Evolutionary conservation across 495 filamentous ascomycete species (phyloP).

Genomic region (Talaromyces adpressus): DNA sequence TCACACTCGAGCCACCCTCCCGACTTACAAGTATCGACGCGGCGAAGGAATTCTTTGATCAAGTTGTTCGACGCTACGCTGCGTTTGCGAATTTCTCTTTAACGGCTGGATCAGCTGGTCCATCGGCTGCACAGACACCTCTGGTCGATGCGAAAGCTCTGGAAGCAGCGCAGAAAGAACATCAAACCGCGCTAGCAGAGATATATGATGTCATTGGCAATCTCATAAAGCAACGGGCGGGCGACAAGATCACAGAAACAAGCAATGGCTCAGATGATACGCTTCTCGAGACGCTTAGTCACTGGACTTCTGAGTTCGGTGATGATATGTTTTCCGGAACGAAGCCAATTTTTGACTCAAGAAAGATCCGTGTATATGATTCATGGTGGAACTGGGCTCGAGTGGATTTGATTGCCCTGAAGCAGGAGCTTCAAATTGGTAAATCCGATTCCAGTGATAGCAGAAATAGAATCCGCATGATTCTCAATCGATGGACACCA

Average conservation of each 20-base stretch:
- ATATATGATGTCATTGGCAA: slow-evolving; percentile 91
- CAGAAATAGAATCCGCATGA: slow-evolving; percentile 9
- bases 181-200: slow-evolving; percentile 84
- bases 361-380: neutral
- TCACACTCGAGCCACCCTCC: slow-evolving; percentile 85
- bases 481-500: slow-evolving; percentile 18
- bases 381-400: neutral
- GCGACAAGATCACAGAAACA: slow-evolving; percentile 81
- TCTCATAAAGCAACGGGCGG: slow-evolving; percentile 90
- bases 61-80: slow-evolving; percentile 83
- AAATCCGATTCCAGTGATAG: neutral
- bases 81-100: slow-evolving; percentile 74
- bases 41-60: slow-evolving; percentile 83
- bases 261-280: slow-evolving; percentile 76
- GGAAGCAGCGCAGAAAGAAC: slow-evolving; percentile 93
- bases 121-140: slow-evolving; percentile 68
- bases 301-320: slow-evolving; percentile 92
- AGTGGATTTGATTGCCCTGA: neutral
- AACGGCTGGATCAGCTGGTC: slow-evolving; percentile 66
- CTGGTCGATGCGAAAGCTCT: slow-evolving; percentile 98
- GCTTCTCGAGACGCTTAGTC: slow-evolving; percentile 83
- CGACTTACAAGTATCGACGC: slow-evolving; percentile 84
- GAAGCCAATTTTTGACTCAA: slow-evolving; percentile 73
- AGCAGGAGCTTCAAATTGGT: neutral
- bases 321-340: slow-evolving; percentile 93